phyloP scores from a whole-genome alignment of 1,284 basidiomycete species.

The Trichosporon sp. region DNA sequence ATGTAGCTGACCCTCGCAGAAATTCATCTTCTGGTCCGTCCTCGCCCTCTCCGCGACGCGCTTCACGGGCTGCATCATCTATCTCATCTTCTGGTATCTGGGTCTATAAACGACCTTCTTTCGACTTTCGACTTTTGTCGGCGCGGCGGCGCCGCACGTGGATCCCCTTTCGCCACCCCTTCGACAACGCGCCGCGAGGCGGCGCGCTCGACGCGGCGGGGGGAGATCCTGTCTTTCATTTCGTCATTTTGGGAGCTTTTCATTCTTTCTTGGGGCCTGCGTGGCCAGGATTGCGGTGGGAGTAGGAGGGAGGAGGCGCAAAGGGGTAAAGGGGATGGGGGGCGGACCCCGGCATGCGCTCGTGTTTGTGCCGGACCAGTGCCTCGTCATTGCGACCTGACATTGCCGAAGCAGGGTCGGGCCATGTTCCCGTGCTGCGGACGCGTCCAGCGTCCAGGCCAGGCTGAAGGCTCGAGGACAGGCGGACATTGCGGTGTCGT shows the following conservation, averaged over 20 bases:
- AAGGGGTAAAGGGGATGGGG: neutral
- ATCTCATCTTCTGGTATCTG: constrained; percentile 62
- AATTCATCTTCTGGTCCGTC: constrained; percentile 74
- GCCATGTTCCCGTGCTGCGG: neutral
- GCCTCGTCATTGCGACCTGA: neutral
- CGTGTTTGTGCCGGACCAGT: neutral
- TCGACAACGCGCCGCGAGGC: too few relatives aligned
- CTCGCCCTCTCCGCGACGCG: constrained; percentile 72
- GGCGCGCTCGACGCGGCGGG: too few relatives aligned
- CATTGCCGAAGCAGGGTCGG: neutral
- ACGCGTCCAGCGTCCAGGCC: neutral
- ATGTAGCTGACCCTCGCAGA: constrained; percentile 29
- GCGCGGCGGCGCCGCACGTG: too few relatives aligned
- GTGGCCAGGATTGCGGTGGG: neutral
- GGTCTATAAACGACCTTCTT: too few relatives aligned
- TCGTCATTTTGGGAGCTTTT: neutral
- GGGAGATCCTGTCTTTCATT: neutral
- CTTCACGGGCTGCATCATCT: constrained; percentile 69
- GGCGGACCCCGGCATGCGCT: too few relatives aligned
- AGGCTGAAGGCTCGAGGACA: neutral
- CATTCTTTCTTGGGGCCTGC: neutral
- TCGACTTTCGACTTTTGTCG: too few relatives aligned
- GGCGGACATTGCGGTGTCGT: neutral
- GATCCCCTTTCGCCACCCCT: too few relatives aligned
- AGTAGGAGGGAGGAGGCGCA: neutral